These are phyloP conservation scores for Erucastrum elatum DNA, from an alignment of 345 rosid genomes.

Conservation along the genomic window DNA sequence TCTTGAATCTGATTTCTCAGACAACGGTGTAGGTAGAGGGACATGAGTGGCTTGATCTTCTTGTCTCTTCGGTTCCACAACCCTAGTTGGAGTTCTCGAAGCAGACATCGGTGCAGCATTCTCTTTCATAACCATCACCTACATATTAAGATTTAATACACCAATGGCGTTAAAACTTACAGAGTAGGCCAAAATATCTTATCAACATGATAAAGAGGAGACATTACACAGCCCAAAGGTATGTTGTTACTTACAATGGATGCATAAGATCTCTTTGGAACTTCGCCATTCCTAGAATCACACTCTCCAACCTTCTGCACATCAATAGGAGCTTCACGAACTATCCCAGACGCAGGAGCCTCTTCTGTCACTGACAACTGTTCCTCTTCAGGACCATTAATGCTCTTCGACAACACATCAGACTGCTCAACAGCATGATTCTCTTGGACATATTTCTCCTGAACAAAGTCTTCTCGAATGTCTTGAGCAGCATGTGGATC, in stretches of 20 bases:
- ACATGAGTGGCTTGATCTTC: constrained; percentile 52
- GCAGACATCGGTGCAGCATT: constrained; percentile 50
- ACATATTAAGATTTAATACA: constrained; percentile 21
- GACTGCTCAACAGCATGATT: constrained; percentile 45
- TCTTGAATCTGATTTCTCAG: constrained; percentile 50
- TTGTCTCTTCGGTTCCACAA: constrained; percentile 58
- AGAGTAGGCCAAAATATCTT: not conserved
- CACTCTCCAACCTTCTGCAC: constrained; percentile 48
- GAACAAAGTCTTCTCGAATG: constrained; percentile 26
- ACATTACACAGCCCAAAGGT: not conserved
- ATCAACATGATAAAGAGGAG: constrained; percentile 2
- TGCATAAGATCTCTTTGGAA: constrained; percentile 91
- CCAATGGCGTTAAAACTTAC: not conserved
- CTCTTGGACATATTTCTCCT: constrained; percentile 42
- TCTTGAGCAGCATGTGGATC: constrained; percentile 33
- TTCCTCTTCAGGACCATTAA: constrained; percentile 42
- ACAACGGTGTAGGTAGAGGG: constrained; percentile 43
- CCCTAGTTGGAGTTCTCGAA: constrained; percentile 47
- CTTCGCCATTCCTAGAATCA: constrained; percentile 54
- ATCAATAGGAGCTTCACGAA: constrained; percentile 58
- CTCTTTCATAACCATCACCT: constrained; percentile 86
- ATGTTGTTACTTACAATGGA: constrained; percentile 66
- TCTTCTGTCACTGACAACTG: constrained; percentile 45
- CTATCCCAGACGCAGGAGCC: constrained; percentile 50
- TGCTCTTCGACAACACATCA: constrained; percentile 42